Base-by-base conservation (phyloP, 1,284 basidiomycete genomes). In the Anthracocystis panici-leucophaei region DNA sequence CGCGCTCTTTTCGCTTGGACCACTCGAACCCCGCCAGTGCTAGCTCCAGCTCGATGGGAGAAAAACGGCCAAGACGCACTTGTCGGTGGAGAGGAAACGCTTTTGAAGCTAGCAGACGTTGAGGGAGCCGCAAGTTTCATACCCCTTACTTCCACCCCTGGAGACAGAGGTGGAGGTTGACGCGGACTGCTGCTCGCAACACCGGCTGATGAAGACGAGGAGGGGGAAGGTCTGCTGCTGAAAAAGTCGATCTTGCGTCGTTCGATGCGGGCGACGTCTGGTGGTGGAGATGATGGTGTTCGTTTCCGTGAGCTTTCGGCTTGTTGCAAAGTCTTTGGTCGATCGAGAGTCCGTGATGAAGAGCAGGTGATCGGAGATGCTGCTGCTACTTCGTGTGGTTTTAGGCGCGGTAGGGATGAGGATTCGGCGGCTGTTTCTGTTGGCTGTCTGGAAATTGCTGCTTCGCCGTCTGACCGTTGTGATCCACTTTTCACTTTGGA, bases 241-340 rank as follows among this genome's bases (percentile, higher is more conserved):
- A 75, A 75, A 41, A 75, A 75, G 64, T 75, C 48, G 21, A 75
- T 21, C 35, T 64, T 70, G 20, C 57, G 59, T 25, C 67, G 48
- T 42, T 67, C 65, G 8, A 23, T 20, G 9, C 59, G 49, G 3
- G 65, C 57, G 12, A 65, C 51, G 53, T 74, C 65, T 4, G 65
- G 61, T 33, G 71, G 65, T 33, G 71, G 65, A 5, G 65, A 59
- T 21, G 51, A 51, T 23, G 58, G 27, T 20, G 40, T n/a, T 46
- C 27, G 35, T 16, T 45, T 46, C 16, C 4, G 27, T 7, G 53
- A 29, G 6, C 8, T 14, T 10, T 54, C 60, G 44, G 40, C 56
- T 29, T 51, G 12, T 25, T 42, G 33, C n/a, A 40, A 25, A 9
- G 27, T 18, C 41, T 52, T 27, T n/a, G 57, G 11, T 27, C 46